Evolutionary conservation across 805 yeast species (phyloP).

Genomic region (Suhomyces pyralidae): DNA sequence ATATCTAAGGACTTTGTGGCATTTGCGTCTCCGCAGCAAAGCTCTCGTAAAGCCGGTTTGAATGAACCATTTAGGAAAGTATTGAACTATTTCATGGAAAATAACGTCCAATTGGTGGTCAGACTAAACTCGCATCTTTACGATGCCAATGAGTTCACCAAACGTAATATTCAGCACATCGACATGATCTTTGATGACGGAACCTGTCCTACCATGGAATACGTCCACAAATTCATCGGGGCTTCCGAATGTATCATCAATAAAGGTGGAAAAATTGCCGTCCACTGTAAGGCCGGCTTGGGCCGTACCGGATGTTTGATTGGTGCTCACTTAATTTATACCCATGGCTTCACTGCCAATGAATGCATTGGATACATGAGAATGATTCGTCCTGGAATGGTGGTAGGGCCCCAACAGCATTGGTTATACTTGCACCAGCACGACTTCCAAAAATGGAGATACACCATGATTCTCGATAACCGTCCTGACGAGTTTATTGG

Average conservation of each 20-base stretch:
- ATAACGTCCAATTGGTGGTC: conserved; percentile 83
- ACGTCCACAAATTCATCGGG: conserved; percentile 88
- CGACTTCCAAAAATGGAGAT: conserved; percentile 95
- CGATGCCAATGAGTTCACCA: conserved; percentile 79
- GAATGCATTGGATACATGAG: conserved; percentile 97
- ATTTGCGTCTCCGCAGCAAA: conserved; percentile 92
- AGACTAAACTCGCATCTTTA: conserved; percentile 90
- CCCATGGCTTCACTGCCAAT: conserved; percentile 94
- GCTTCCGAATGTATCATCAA: conserved; percentile 88
- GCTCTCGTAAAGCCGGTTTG: conserved; percentile 43
- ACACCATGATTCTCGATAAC: conserved; percentile 78
- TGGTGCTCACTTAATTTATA: conserved; percentile 94
- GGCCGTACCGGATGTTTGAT: conserved; percentile 98
- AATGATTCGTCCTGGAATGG: conserved; percentile 98
- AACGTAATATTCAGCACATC: conserved; percentile 79
- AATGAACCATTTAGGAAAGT: conserved; percentile 82
- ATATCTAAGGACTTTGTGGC: conserved; percentile 93
- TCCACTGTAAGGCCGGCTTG: conserved; percentile 98
- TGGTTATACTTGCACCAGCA: conserved; percentile 96
- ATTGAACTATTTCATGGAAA: conserved; percentile 65
- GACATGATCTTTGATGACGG: conserved; percentile 99
- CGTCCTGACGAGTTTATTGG: conserved; percentile 65
- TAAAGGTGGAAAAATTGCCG: conserved; percentile 91
- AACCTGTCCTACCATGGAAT: conserved; percentile 93
- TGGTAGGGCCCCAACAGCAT: conserved; percentile 99